Evolutionary conservation across 345 rosid species (phyloP).

Genomic region (Populus euphratica): DNA sequence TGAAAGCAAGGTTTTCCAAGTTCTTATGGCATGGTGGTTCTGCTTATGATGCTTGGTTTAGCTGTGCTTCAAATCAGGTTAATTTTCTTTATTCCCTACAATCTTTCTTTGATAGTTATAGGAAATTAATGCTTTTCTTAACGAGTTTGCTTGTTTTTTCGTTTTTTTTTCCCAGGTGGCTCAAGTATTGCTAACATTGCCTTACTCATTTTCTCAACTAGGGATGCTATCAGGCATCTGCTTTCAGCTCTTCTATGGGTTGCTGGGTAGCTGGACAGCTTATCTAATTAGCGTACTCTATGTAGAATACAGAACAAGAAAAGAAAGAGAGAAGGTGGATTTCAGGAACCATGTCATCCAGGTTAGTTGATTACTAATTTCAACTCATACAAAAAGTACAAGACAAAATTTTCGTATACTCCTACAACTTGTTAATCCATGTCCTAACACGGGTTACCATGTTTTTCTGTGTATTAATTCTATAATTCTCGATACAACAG

Average conservation of each 20-base stretch:
- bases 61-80: slow-evolving; percentile 98
- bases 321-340: slow-evolving; percentile 90
- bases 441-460: background rate
- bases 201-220: slow-evolving; percentile 97
- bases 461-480: background rate
- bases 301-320: slow-evolving; percentile 93
- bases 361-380: slow-evolving; percentile 29
- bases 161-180: slow-evolving; percentile 68
- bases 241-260: slow-evolving; percentile 92
- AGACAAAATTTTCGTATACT: background rate
- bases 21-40: slow-evolving; percentile 98
- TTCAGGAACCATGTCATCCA: slow-evolving; percentile 99
- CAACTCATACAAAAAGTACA: background rate
- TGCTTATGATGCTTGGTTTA: slow-evolving; percentile 96
- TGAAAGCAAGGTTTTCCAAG: slow-evolving; percentile 61
- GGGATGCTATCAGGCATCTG: slow-evolving; percentile 91
- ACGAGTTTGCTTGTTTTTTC: background rate
- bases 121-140: too few relatives aligned
- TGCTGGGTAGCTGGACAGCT: slow-evolving; percentile 97
- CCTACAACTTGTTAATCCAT: background rate
- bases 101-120: background rate
- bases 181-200: slow-evolving; percentile 93
- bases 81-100: background rate
- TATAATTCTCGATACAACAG: slow-evolving; percentile 19
- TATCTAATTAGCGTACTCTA: slow-evolving; percentile 90